These are phyloP conservation scores for Lasiosphaeriaceae sp. DNA, from an alignment of 495 filamentous ascomycete species.

Conservation along the genomic window DNA sequence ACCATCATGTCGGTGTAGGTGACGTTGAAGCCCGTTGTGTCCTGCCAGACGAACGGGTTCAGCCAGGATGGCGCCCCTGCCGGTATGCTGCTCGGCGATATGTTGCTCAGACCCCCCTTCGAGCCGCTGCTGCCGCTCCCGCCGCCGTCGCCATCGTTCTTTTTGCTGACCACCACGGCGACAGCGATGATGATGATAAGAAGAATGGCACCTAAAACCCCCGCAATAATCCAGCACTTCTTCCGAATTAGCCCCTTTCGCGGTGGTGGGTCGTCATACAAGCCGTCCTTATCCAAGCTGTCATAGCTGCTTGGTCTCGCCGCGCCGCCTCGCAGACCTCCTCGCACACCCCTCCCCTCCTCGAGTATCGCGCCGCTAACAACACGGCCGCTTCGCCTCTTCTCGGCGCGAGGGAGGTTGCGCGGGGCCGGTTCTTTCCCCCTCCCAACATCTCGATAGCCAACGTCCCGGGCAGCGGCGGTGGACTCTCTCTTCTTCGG, in stretches of 20 bases:
- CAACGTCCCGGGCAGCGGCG: neutral
- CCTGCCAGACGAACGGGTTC: slow-evolving; percentile 91
- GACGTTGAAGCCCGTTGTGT: slow-evolving; percentile 87
- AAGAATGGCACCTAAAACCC: slow-evolving; percentile 52
- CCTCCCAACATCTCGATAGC: neutral
- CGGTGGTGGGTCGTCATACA: slow-evolving; percentile 7
- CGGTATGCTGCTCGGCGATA: slow-evolving; percentile 63
- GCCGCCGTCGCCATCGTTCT: slow-evolving; percentile 38
- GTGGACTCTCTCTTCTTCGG: neutral
- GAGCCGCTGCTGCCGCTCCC: slow-evolving; percentile 22
- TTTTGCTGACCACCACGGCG: slow-evolving; percentile 67
- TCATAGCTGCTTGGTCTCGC: slow-evolving; percentile 32
- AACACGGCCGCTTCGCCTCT: slow-evolving; percentile 48
- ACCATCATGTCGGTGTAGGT: slow-evolving; percentile 86
- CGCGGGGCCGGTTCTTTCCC: neutral
- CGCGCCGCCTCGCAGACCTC: slow-evolving; percentile 30
- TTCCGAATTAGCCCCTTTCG: slow-evolving; percentile 37
- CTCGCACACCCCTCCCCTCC: slow-evolving; percentile 48
- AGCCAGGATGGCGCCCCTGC: slow-evolving; percentile 67
- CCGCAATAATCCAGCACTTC: slow-evolving; percentile 51
- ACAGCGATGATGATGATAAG: slow-evolving; percentile 71
- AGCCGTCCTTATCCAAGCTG: slow-evolving; percentile 35
- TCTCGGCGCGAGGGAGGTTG: slow-evolving; percentile 14
- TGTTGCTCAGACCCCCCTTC: slow-evolving; percentile 50
- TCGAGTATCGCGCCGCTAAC: slow-evolving; percentile 68